A percentile compares a stretch with the other conserved stretches of the same genome.
Conservation (phyloP, 108 stramenopile genomes). For the Seminavis robusta region DNA sequence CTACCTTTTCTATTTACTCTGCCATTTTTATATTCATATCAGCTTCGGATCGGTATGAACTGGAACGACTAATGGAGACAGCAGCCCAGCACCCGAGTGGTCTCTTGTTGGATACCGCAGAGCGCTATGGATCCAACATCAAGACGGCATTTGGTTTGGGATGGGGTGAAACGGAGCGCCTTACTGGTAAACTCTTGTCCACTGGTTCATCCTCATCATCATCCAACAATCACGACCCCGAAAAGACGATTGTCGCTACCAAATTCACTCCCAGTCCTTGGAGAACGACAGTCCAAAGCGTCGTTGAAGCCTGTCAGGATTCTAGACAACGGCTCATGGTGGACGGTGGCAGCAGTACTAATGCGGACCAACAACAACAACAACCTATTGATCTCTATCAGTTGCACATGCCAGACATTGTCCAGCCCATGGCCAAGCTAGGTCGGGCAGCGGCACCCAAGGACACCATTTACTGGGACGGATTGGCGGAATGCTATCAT, state of each 20-base stretch:
- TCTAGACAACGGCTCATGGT: slow-evolving; percentile 57
- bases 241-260: slow-evolving; percentile 33
- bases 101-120: slow-evolving; percentile 65
- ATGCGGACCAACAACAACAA: too few species aligned
- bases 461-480: slow-evolving; percentile 62
- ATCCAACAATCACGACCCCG: background rate
- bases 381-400: slow-evolving; percentile 75
- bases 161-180: slow-evolving; percentile 48
- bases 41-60: slow-evolving; percentile 38
- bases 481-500: slow-evolving; percentile 57
- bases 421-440: slow-evolving; percentile 36
- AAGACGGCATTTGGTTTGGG: slow-evolving; percentile 59
- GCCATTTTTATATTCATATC: background rate
- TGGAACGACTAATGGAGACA: slow-evolving; percentile 24
- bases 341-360: too few species aligned
- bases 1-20: background rate
- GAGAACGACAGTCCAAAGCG: slow-evolving; percentile 48
- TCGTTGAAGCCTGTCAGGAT: slow-evolving; percentile 60
- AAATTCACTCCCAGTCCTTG: slow-evolving; percentile 70
- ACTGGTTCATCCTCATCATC: background rate
- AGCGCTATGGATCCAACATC: slow-evolving; percentile 54
- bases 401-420: slow-evolving; percentile 76
- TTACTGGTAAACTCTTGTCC: slow-evolving; percentile 26
- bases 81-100: slow-evolving; percentile 32
- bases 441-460: background rate